Conservation (phyloP, 2,329 filamentous ascomycete genomes). For the Plectosphaerella plurivora region DNA sequence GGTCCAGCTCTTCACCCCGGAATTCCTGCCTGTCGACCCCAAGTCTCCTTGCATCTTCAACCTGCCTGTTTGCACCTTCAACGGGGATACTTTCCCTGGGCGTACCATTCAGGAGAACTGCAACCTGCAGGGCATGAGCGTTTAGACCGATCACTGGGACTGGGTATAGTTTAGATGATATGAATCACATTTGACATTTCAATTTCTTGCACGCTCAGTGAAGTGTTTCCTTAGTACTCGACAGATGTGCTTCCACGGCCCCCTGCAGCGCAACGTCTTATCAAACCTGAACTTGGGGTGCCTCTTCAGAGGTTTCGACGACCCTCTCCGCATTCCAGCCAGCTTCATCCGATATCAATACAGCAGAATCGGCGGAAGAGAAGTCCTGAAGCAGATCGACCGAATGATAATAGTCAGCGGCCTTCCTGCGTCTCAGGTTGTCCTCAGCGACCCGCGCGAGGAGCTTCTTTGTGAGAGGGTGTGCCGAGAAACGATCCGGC, state of each 20-base stretch:
- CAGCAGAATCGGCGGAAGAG: background rate
- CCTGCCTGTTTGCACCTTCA: background rate
- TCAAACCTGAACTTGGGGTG: too few relatives aligned
- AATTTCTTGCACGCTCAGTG: too few relatives aligned
- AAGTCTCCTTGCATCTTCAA: conserved; percentile 2
- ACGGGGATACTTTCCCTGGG: too few relatives aligned
- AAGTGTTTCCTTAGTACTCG: background rate
- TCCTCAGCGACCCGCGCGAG: background rate
- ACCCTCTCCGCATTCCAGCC: background rate
- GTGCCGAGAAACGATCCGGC: conserved; percentile 44
- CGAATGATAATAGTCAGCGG: background rate
- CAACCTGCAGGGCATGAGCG: too few relatives aligned
- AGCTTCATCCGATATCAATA: background rate
- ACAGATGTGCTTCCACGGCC: background rate
- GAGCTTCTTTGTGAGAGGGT: conserved; percentile 12
- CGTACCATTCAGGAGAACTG: too few relatives aligned
- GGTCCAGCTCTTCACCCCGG: background rate
- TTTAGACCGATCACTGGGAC: background rate
- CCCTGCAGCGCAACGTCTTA: too few relatives aligned
- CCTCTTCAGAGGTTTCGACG: too few relatives aligned
- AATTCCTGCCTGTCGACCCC: background rate
- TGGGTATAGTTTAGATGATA: background rate
- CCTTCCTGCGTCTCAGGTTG: background rate
- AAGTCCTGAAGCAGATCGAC: background rate
- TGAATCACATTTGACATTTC: too few relatives aligned